Percentiles rank a stretch among this genome's conserved stretches.
phyloP scores from a whole-genome alignment of 176 grass and related monocot species.

The Oryza glaberrima region DNA sequence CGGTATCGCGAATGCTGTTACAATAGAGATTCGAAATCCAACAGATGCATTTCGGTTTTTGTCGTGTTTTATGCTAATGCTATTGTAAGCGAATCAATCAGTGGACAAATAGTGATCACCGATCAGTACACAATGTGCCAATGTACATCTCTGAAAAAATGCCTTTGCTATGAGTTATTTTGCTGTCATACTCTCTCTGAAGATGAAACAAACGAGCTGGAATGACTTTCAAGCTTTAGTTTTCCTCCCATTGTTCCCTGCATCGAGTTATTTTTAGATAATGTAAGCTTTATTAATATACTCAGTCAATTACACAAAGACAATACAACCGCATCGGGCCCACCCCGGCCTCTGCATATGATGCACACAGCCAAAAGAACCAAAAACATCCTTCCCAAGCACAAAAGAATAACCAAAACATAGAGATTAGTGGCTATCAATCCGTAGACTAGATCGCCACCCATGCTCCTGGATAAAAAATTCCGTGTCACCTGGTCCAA shows the following conservation, averaged over 20 bases:
- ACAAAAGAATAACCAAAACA: no score
- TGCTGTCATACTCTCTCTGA: neutral
- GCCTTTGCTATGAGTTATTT: neutral
- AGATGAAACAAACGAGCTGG: neutral
- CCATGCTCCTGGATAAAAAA: no score
- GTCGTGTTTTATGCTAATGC: neutral
- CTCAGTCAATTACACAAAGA: no score
- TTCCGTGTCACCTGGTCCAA: no score
- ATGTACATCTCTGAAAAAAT: neutral
- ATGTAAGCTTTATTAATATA: no score
- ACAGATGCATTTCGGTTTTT: neutral
- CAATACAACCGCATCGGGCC: no score
- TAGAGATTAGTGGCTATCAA: no score
- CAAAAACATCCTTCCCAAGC: no score
- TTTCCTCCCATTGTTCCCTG: neutral
- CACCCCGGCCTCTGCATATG: no score
- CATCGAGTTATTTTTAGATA: neutral
- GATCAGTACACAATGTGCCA: neutral
- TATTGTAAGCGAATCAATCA: neutral
- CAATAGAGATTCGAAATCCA: neutral
- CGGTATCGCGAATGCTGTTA: neutral
- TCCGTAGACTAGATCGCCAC: no score
- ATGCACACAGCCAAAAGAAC: no score
- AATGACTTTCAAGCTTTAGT: neutral
- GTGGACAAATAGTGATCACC: neutral